These are phyloP conservation scores for Fusarium devonianum DNA, from an alignment of 2,329 filamentous ascomycete species.

Conservation along the genomic window DNA sequence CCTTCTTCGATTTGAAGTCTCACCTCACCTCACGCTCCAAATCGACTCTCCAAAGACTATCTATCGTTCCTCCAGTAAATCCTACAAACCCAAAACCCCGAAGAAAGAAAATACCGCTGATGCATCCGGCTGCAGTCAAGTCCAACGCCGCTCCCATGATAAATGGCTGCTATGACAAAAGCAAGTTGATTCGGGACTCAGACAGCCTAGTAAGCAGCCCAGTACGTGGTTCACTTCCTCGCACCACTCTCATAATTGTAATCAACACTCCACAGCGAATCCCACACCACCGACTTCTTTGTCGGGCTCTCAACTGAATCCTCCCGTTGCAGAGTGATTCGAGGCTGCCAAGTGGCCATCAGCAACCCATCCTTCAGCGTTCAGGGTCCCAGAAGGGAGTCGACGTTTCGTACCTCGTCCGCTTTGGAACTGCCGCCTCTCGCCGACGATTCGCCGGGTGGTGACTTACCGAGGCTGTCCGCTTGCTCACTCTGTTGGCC, in stretches of 20 bases:
- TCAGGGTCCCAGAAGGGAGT: conserved; percentile 60
- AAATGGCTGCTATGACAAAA: conserved; percentile 12
- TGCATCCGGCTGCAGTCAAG: conserved; percentile 17
- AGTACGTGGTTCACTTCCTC: conserved; percentile 34
- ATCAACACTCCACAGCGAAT: conserved; percentile 68
- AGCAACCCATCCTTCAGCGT: conserved; percentile 51
- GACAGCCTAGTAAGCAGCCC: not conserved
- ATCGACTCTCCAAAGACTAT: conserved; percentile 14
- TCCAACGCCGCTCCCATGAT: conserved; percentile 22
- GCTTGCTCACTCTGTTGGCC: conserved; percentile 25
- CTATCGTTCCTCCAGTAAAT: conserved; percentile 22
- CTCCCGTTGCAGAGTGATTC: conserved; percentile 48
- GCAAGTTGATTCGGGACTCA: conserved; percentile 1
- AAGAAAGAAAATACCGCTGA: conserved; percentile 19
- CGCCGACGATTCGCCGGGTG: conserved; percentile 40
- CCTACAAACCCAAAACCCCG: conserved; percentile 8
- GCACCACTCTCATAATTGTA: conserved; percentile 58
- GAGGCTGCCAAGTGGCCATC: conserved; percentile 42
- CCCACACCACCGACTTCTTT: conserved; percentile 67
- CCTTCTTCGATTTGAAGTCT: too few relatives aligned
- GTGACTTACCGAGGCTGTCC: conserved; percentile 32
- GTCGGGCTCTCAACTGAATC: conserved; percentile 49
- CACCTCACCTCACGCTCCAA: conserved; percentile 2
- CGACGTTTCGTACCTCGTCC: conserved; percentile 63
- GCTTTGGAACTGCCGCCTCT: conserved; percentile 36